Evolutionary conservation across 768 basidiomycete species (phyloP).

Genomic region (Holtermanniella nyarrowii): DNA sequence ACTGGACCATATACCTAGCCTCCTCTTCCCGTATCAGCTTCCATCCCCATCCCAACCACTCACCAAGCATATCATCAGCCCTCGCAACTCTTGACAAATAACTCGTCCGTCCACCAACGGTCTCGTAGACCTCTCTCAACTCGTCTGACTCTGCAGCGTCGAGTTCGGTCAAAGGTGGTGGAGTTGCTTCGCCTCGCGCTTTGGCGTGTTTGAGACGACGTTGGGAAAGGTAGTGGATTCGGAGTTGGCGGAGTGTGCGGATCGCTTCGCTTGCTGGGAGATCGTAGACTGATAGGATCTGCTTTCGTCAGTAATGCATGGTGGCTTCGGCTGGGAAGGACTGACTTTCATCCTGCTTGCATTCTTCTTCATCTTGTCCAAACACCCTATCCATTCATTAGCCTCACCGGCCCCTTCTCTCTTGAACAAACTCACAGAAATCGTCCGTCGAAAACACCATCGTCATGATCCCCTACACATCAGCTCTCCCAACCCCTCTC

Average conservation of each 20-base stretch:
- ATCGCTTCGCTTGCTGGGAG: constrained; percentile 53
- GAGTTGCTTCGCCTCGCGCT: not conserved
- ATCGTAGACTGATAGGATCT: constrained; percentile 66
- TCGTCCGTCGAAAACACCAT: constrained; percentile 73
- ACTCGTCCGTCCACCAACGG: constrained; percentile 70
- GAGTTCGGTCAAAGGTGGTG: not conserved
- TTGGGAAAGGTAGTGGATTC: constrained; percentile 42
- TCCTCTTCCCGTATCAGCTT: constrained; percentile 27
- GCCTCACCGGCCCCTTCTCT: not conserved
- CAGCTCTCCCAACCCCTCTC: not conserved
- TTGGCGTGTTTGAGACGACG: not conserved
- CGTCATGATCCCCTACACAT: constrained; percentile 54
- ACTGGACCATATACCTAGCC: constrained; percentile 56
- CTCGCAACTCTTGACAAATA: constrained; percentile 61
- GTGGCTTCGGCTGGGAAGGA: not conserved
- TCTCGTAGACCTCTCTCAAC: constrained; percentile 48
- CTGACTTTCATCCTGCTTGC: constrained; percentile 65
- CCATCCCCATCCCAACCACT: constrained; percentile 7
- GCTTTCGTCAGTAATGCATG: not conserved
- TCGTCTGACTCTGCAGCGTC: constrained; percentile 40
- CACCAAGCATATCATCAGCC: constrained; percentile 52
- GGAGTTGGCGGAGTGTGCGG: constrained; percentile 51
- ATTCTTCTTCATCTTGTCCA: constrained; percentile 47
- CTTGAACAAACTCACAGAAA: constrained; percentile 47
- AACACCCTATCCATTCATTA: constrained; percentile 12